phyloP scores from a whole-genome alignment of 2,329 filamentous ascomycete species.

The Trichophyton simii region DNA sequence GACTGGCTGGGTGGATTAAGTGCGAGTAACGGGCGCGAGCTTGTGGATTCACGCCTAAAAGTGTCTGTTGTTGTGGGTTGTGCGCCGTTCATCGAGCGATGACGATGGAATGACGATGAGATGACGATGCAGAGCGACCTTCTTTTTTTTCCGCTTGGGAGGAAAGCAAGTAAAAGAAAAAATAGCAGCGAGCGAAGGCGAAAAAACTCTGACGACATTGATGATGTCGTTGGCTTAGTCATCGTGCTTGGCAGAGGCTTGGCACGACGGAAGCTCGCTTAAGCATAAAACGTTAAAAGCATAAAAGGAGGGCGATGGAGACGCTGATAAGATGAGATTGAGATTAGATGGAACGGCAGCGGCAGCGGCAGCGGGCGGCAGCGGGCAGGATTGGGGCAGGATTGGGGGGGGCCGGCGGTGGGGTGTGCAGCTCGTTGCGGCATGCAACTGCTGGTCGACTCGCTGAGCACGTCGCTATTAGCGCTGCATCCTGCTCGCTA shows the following conservation, averaged over 20 bases:
- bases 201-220: conserved; percentile 15
- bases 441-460: too few relatives aligned
- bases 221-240: conserved; percentile 12
- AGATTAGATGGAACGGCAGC: background rate
- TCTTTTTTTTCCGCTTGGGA: too few relatives aligned
- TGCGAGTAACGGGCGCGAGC: background rate
- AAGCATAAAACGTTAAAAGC: conserved; percentile 1
- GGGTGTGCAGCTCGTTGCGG: background rate
- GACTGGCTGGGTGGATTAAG: conserved; percentile 11
- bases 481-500: too few relatives aligned
- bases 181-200: conserved; percentile 9
- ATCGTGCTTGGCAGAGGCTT: background rate
- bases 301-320: background rate
- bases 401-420: background rate
- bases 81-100: conserved; percentile 1
- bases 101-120: conserved; percentile 11
- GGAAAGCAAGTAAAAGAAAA: conserved; percentile 12
- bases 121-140: conserved; percentile 11
- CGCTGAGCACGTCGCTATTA: too few relatives aligned
- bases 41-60: conserved; percentile 4
- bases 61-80: conserved; percentile 8
- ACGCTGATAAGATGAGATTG: background rate
- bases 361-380: background rate
- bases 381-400: background rate
- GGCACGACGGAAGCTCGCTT: background rate